Evolutionary conservation across 345 rosid genomes (phyloP).

Genomic region (Gossypium sturtianum): DNA sequence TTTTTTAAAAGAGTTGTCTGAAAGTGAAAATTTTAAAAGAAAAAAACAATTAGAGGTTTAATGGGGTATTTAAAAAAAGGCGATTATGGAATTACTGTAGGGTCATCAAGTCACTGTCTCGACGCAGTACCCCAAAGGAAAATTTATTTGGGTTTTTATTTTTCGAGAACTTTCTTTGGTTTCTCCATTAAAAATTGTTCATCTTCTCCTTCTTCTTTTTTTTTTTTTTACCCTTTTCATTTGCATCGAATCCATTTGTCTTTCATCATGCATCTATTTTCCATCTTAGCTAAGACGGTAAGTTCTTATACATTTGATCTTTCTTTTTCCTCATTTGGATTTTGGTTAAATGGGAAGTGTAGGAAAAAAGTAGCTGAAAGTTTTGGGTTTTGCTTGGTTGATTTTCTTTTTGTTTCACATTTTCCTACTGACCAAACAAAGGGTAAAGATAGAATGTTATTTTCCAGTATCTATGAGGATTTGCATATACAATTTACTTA

Average conservation of each 20-base stretch:
- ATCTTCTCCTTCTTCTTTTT: not conserved
- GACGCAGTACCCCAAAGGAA: not conserved
- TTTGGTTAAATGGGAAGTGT: not conserved
- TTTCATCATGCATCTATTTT: not conserved
- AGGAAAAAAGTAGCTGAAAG: not conserved
- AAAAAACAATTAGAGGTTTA: not conserved
- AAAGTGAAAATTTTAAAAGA: no score
- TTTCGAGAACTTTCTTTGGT: not conserved
- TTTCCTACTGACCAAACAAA: not conserved
- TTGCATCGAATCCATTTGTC: not conserved
- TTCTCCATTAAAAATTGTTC: not conserved
- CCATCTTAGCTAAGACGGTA: not conserved
- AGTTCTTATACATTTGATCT: not conserved
- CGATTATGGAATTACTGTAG: not conserved
- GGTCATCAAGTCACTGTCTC: not conserved
- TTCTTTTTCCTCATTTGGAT: not conserved
- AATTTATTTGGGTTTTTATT: not conserved
- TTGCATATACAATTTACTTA: not conserved
- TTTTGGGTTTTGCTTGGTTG: conserved; percentile 1
- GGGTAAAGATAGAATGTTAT: not conserved
- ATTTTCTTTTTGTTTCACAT: not conserved
- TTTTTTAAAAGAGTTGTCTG: no score
- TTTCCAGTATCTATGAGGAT: not conserved
- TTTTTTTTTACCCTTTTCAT: not conserved
- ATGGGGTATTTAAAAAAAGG: not conserved